Base-by-base conservation (phyloP, 306 rosid genomes). In the Pueraria montana region DNA sequence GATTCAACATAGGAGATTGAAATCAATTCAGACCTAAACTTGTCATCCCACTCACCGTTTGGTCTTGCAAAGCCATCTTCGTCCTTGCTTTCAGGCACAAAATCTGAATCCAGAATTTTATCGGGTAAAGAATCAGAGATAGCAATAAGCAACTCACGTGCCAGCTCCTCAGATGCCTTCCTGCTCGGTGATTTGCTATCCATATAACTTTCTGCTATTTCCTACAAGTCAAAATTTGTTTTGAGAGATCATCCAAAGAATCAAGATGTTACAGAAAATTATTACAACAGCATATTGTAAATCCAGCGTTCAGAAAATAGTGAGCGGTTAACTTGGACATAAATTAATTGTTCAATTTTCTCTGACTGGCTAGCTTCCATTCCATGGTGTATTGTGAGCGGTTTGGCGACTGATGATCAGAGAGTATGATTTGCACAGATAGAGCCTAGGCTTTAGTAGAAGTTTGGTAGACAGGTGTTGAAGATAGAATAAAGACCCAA, bases 101-200 rank as follows among this genome's bases (percentile, higher is more conserved):
- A 30, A 16, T 66, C 43, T 23, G 43, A 84, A 40, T 67, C 87
- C 78, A 67, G 48, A 58, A 12, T 4, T 77, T 74, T 74, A 8
- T 84, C 87, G n/a, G 87, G 87, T 58, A 62, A 74, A 18, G 82
- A 32, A 84, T 74, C 69, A 30, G 87, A 84, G 56, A 84, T 84
- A 45, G 84, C 87, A 66, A 84, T 84, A 24, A 84, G 84, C 36
- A 34, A 65, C 77, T 84, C 87, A n/a, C 87, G 87, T 65, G 84
- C 76, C 74, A 84, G 58, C 84, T 84, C 87, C 84, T 79, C 70
- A 21, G 66, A 20, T 53, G 83, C 77, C 65, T 84, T 79, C 24
- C 73, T 79, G 80, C 71, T 73, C 5, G 81, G 84, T 65, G 64
- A 84, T 66, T 79, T 79, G 84, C 55, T 80, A 84, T 84, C 87